phyloP scores from a whole-genome alignment of 2,329 filamentous ascomycete genomes.

The Myriosclerotinia curreyana region DNA sequence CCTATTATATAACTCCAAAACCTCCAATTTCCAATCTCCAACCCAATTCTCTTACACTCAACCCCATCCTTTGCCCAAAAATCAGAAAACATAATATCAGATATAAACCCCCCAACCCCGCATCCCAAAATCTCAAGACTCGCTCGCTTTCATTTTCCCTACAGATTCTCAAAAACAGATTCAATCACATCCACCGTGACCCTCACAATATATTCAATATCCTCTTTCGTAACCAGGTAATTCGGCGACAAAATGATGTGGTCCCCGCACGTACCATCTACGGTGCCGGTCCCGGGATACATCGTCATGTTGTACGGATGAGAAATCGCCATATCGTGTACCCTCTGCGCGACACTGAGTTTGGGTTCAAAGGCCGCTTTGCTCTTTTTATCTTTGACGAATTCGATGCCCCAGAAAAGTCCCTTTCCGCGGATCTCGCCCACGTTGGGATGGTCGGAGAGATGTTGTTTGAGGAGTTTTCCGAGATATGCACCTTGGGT shows the following conservation, averaged over 20 bases:
- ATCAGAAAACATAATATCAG: background rate
- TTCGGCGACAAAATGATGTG: conserved; percentile 61
- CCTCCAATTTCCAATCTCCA: background rate
- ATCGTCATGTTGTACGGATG: conserved; percentile 51
- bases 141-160: background rate
- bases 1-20: conserved; percentile 14
- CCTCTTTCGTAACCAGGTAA: conserved; percentile 53
- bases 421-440: conserved; percentile 61
- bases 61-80: conserved; percentile 10
- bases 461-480: conserved; percentile 43
- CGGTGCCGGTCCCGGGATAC: conserved; percentile 58
- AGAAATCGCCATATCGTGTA: conserved; percentile 47
- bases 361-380: conserved; percentile 49
- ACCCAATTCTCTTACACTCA: conserved; percentile 6
- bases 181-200: conserved; percentile 34
- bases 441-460: conserved; percentile 50
- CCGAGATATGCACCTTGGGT: conserved; percentile 52
- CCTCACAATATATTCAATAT: conserved; percentile 54
- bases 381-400: conserved; percentile 50
- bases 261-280: conserved; percentile 55
- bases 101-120: background rate
- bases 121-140: background rate
- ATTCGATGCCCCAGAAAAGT: conserved; percentile 56
- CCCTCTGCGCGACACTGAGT: conserved; percentile 45
- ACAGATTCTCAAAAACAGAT: conserved; percentile 29